Base-by-base conservation (phyloP, 2,329 filamentous ascomycete genomes). In the Aureobasidium sp. region DNA sequence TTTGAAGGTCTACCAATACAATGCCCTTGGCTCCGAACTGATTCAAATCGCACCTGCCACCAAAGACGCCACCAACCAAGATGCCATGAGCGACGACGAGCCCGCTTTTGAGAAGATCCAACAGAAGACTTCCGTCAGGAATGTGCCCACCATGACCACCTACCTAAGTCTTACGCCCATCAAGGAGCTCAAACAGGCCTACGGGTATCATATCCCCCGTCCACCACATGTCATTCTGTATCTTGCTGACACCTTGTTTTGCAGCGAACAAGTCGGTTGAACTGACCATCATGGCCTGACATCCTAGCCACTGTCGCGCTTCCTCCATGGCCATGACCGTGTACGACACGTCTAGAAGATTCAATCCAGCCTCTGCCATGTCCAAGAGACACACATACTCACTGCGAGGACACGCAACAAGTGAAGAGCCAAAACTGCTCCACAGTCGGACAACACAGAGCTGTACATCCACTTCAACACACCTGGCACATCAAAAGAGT, bases 81-180 rank as follows among this genome's bases (percentile, higher is more conserved):
- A 65, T 1, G 71, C 62, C 0, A 64, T 70, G 64, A 68, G 66
- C 12, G 66, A 69, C 0, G 70, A 68, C 0, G 71, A 67, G 5
- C 67, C 67, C 3, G 79, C 77, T 25, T 87, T 87, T 66, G 84
- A 87, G 71, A 72, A 77, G 12, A 82, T 84, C 77, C 64, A 79
- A 83, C 70, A 79, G 31, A 76, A 69, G 44, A 73, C 75, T n/a
- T 75, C 77, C 25, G 71, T 77, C 64, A 76, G 77, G 64, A 77
- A 73, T 25, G 73, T 80, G 58, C 82, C 82, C 17, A 79, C 84
- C 44, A 75, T 90, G 78, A 83, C 81, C 64, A 75, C 87, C 25
- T 85, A 87, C 66, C 70, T 90, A 17, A 84, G 84, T 0, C 72
- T 76, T 29, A 72, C 73, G 15, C 74, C 82, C 14, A 72, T 89